Evolutionary conservation across 176 grass and related monocot species (phyloP).

Genomic region (Musa schizocarpa): DNA sequence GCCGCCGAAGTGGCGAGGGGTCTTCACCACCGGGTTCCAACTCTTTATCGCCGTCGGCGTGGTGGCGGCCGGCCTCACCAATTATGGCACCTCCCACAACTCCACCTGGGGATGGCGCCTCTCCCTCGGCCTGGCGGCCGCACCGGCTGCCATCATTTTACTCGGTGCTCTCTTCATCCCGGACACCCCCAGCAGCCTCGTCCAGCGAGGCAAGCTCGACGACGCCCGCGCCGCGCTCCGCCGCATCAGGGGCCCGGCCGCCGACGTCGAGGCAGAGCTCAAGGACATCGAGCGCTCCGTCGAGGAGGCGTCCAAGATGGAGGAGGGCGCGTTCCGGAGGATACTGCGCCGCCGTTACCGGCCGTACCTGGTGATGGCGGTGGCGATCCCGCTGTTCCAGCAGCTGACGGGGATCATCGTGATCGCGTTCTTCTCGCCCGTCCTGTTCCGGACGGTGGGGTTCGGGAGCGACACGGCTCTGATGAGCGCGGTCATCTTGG

Average conservation of each 20-base stretch:
- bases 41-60: conserved; percentile 55
- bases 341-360: conserved; percentile 52
- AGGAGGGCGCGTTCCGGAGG: conserved; percentile 53
- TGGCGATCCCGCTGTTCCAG: conserved; percentile 69
- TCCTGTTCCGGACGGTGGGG: conserved; percentile 64
- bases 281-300: conserved; percentile 21
- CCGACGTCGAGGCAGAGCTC: conserved; percentile 68
- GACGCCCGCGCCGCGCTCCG: conserved; percentile 39
- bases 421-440: conserved; percentile 75
- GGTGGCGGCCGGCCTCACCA: conserved; percentile 42
- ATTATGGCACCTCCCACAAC: conserved; percentile 33
- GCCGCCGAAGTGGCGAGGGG: conserved; percentile 48
- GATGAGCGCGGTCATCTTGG: conserved; percentile 56
- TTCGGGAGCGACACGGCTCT: conserved; percentile 65
- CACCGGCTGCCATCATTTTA: conserved; percentile 47
- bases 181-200: conserved; percentile 72
- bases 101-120: conserved; percentile 64
- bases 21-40: conserved; percentile 55
- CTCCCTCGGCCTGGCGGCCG: conserved; percentile 68
- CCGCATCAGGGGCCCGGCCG: conserved; percentile 37
- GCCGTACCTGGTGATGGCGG: conserved; percentile 55
- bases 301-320: conserved; percentile 25
- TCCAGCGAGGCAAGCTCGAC: conserved; percentile 42
- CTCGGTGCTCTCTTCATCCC: conserved; percentile 55
- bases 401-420: conserved; percentile 78